phyloP scores from a whole-genome alignment of 306 rosid genomes.

The Pterocarpus santalinus region DNA sequence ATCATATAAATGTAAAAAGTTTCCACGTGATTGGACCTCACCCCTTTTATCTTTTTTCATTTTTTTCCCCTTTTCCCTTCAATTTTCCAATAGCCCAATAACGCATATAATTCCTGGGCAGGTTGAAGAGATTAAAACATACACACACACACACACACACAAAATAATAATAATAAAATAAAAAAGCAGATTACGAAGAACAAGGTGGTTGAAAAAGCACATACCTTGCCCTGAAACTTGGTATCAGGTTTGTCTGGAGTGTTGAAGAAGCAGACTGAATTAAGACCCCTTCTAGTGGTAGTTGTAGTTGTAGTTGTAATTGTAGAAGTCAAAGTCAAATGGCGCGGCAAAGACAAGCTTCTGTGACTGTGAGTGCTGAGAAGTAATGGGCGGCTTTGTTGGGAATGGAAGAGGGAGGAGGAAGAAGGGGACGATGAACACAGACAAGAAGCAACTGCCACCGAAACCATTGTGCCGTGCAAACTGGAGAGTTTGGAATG shows the following conservation, averaged over 20 bases:
- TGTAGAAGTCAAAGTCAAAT: slow-evolving; percentile 23
- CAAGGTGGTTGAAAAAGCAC: background rate
- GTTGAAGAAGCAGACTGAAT: slow-evolving; percentile 65
- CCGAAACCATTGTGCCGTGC: slow-evolving; percentile 36
- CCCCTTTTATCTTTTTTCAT: background rate
- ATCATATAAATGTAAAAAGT: background rate
- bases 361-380: slow-evolving; percentile 38
- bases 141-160: background rate
- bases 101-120: too few species aligned
- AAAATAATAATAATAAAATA: too few species aligned
- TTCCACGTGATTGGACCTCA: background rate
- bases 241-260: slow-evolving; percentile 59
- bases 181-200: background rate
- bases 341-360: slow-evolving; percentile 37
- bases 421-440: slow-evolving; percentile 34
- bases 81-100: background rate
- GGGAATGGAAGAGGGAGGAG: slow-evolving; percentile 46
- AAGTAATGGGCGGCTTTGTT: slow-evolving; percentile 50
- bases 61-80: too few species aligned
- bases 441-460: slow-evolving; percentile 45
- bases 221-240: slow-evolving; percentile 61
- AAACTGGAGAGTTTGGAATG: background rate
- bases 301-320: too few species aligned
- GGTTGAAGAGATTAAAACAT: too few species aligned
- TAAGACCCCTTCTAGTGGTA: slow-evolving; percentile 26